Evolutionary conservation across 495 filamentous ascomycete species (phyloP).

Genomic region (Talaromyces borbonicus): DNA sequence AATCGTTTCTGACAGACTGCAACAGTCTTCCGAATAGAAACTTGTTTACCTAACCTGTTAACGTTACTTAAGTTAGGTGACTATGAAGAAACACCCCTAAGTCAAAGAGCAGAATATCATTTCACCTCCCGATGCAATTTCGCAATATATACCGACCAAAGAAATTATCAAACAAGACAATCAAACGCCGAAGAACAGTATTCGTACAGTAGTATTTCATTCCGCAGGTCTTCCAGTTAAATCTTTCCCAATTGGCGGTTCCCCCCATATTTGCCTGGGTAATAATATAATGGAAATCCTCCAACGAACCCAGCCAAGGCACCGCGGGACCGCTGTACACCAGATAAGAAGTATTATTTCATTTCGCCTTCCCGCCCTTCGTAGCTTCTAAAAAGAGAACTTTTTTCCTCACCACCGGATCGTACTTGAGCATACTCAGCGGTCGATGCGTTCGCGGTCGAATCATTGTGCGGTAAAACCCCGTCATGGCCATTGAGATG

Average conservation of each 20-base stretch:
- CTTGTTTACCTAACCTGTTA: no score
- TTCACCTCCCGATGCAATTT: conserved; percentile 1
- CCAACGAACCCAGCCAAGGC: no score
- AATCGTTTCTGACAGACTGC: no score
- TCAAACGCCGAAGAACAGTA: neutral
- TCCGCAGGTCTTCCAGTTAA: no score
- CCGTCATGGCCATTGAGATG: conserved; percentile 96
- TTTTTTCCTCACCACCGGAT: conserved; percentile 92
- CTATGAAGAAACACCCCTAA: neutral
- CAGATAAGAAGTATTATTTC: conserved; percentile 7
- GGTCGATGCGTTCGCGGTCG: conserved; percentile 73
- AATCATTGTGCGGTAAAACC: conserved; percentile 84
- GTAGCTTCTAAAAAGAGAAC: conserved; percentile 91
- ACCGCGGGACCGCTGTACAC: no score
- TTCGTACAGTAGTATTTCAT: neutral
- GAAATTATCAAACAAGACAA: neutral
- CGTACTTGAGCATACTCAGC: conserved; percentile 97
- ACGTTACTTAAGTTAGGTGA: no score
- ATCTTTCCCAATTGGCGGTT: no score
- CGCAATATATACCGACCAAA: neutral
- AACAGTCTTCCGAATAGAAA: no score
- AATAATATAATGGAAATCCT: no score
- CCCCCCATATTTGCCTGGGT: neutral
- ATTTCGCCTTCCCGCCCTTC: conserved; percentile 43
- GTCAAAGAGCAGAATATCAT: neutral